A percentile compares a stretch with the other conserved stretches of the same genome.
Evolutionary conservation across 495 filamentous ascomycete species (phyloP).

Genomic region (Hyphodiscus hymeniophilus): DNA sequence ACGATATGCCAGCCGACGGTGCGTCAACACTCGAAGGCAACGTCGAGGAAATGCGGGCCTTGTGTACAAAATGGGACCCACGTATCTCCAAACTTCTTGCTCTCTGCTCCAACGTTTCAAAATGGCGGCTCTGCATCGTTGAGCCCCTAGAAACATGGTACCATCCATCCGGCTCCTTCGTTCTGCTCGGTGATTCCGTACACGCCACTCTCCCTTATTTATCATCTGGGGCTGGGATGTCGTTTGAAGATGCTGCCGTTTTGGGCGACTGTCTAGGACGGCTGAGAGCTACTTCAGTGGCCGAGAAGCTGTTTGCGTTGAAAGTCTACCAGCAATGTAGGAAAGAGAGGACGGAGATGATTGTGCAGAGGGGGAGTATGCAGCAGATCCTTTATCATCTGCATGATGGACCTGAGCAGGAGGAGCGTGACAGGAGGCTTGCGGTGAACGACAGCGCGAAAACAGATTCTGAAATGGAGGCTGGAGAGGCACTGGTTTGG

Average conservation of each 20-base stretch:
- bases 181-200: slow-evolving; percentile 39
- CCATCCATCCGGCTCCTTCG: background rate
- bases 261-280: slow-evolving; percentile 29
- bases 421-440: slow-evolving; percentile 38
- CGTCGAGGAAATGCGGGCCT: background rate
- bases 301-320: background rate
- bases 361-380: slow-evolving; percentile 26
- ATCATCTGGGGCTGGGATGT: slow-evolving; percentile 39
- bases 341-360: background rate
- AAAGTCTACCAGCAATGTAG: background rate
- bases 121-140: slow-evolving; percentile 31
- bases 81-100: slow-evolving; percentile 4
- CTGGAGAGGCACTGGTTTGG: no score
- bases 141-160: slow-evolving; percentile 5
- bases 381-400: slow-evolving; percentile 54
- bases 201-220: slow-evolving; percentile 53
- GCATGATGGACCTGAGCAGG: slow-evolving; percentile 45
- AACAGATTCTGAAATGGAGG: no score
- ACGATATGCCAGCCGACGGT: slow-evolving; percentile 39
- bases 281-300: slow-evolving; percentile 5
- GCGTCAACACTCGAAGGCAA: slow-evolving; percentile 15
- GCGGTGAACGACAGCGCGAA: no score
- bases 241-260: slow-evolving; percentile 36
- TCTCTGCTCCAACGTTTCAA: slow-evolving; percentile 22
- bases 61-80: background rate